phyloP scores from a whole-genome alignment of 257 asterid genomes.

The Nemophila menziesii region DNA sequence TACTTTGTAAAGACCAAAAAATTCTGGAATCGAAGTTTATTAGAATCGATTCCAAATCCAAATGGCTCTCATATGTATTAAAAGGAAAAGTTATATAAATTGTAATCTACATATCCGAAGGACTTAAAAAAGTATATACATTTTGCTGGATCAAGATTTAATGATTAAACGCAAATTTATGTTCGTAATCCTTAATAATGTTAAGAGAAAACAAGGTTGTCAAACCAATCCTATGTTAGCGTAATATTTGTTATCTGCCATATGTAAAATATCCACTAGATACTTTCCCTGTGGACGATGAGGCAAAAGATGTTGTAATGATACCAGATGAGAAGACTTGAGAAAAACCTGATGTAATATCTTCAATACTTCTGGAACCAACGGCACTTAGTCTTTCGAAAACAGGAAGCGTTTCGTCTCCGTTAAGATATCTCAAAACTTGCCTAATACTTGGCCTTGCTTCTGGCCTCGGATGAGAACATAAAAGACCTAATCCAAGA shows the following conservation, averaged over 20 bases:
- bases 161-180: too few relatives aligned
- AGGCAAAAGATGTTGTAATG: conserved; percentile 11
- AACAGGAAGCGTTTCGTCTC: conserved; percentile 15
- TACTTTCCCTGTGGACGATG: conserved; percentile 25
- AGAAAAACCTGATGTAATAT: conserved; percentile 10
- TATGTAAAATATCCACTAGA: conserved; percentile 25
- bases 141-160: too few relatives aligned
- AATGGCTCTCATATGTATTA: too few relatives aligned
- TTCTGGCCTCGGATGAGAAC: conserved; percentile 11
- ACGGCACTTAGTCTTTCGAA: conserved; percentile 8
- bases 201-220: not conserved
- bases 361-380: conserved; percentile 6
- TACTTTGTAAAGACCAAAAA: too few relatives aligned
- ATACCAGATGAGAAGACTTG: conserved; percentile 4
- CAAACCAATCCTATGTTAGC: not conserved
- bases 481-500: conserved; percentile 10
- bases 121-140: too few relatives aligned
- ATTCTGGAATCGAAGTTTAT: too few relatives aligned
- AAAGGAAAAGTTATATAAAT: too few relatives aligned
- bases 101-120: too few relatives aligned
- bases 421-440: conserved; percentile 10
- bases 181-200: not conserved
- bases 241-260: conserved; percentile 25
- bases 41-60: too few relatives aligned
- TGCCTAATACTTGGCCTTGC: conserved; percentile 14